These are phyloP conservation scores for Elsinoe fawcettii DNA, from an alignment of 2,329 filamentous ascomycete genomes.

Conservation along the genomic window DNA sequence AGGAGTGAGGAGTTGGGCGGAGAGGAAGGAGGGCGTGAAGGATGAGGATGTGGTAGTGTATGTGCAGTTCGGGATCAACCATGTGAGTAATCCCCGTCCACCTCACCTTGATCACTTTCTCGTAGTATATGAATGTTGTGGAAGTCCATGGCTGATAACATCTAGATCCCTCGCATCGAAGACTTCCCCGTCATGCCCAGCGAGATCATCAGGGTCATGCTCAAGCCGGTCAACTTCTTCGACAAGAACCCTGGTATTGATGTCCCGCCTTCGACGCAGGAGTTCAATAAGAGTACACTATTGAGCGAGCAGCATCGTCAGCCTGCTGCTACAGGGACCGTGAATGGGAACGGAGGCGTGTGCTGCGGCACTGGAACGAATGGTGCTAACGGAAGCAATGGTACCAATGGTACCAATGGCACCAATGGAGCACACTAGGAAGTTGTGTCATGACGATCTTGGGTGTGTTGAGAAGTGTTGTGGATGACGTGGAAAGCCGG, in stretches of 20 bases:
- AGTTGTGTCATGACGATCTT: background rate
- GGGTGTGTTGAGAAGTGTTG: no score
- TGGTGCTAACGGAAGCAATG: conserved; percentile 3
- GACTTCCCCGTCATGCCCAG: conserved; percentile 54
- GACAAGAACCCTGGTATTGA: conserved; percentile 51
- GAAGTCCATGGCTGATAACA: no score
- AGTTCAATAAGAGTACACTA: conserved; percentile 37
- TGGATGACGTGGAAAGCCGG: no score
- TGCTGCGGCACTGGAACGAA: conserved; percentile 47
- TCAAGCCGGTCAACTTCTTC: conserved; percentile 55
- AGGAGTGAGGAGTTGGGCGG: conserved; percentile 42
- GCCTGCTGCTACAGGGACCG: conserved; percentile 27
- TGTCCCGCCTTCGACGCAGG: conserved; percentile 47
- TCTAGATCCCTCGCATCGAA: conserved; percentile 43
- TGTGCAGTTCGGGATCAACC: conserved; percentile 52
- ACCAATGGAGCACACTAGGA: background rate
- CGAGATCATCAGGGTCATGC: conserved; percentile 49
- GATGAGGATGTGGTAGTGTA: conserved; percentile 52
- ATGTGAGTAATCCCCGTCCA: conserved; percentile 26
- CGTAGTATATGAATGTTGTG: no score
- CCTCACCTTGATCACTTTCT: no score
- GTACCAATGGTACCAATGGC: background rate
- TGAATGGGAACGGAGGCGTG: conserved; percentile 30
- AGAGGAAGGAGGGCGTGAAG: conserved; percentile 46
- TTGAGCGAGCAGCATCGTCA: conserved; percentile 28